Base-by-base conservation (phyloP, 1,139 yeast genomes). In the Arxiozyma heterogenica region DNA sequence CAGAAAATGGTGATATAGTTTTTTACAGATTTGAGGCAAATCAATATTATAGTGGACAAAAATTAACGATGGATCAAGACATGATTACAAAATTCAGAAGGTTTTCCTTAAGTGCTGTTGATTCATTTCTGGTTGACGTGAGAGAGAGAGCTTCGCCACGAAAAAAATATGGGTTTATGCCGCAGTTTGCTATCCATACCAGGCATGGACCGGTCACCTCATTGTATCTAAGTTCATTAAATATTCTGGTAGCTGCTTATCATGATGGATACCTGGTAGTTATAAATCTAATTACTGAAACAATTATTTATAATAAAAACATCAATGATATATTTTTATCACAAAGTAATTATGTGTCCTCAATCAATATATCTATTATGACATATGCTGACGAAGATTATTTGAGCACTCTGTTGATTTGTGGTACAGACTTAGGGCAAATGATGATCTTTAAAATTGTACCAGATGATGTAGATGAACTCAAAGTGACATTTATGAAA, bases 391-490 rank as follows among this genome's bases (percentile, higher is more conserved):
- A 80, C 2, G 85, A 82, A 54, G 84, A 81, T 27, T 87, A 78
- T 61, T 84, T 95, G 0, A 83, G 90, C 21, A 79, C 91, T 50
- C 65, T 87, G 34, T 70, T 91, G 67, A 72, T 82, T 41, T 86
- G 84, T 17, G 98, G 98, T 30, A 86, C 97, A 0, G 80, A 82
- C 55, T 73, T 74, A 38, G 98, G 98, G n/a, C 87, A 87, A 54
- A 67, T 90, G 18, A 61, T 84, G 38, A 77, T 82, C 0, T 87
- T 80, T 69, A 83, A 84, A 63, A 71, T 93, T 1, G 66, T 84
- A 5, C 95, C 96, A 0, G 80, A 78, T 52, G 74, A 76, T 44
- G 74, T 76, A 43, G 95, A 95, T 4, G 83, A 87, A 25, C 90
- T 83, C 65, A 73, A 75, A 43, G 88, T 82, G 0, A 77, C 77